Evolutionary conservation across 1,139 yeast species (phyloP), one percentile per base, ranked within the genome.

Genomic region (Candida sp.): DNA sequence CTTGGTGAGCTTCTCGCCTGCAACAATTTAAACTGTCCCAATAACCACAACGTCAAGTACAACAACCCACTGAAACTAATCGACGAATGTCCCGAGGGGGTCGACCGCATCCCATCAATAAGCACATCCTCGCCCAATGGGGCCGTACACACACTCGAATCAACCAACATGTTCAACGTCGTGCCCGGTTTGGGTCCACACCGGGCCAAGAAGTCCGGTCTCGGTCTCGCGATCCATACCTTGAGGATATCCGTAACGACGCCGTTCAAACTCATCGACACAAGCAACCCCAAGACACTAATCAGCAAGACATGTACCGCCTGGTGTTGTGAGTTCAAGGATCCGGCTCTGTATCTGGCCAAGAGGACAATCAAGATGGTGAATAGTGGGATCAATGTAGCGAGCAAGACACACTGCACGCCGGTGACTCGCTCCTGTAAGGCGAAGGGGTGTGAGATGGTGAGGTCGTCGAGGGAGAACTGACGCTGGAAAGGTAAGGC

Each of bases 31-130:
- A 80, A 71, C 62, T 86, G 90, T 6, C 87, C 88, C 43, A 76
- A 65, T 17, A 87, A 58, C 90, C 92, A 89, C 49, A 88, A 66
- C 0, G 86, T 67, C 38, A 85, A 67, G 63, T 77, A 88, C n/a
- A 81, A 79, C 51, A 88, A 72, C 1, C 90, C 86, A 1, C 89
- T 72, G 66, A 89, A 90, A 31, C 90, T 77, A 54, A 84, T 72
- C 8, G 91, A 83, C 1, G 93, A 80, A 63, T 90, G 96, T 8
- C 96, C 96, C 1, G 92, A 85, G 0, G 96, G 96, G 0, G 93
- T 86, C 6, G 92, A 84, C 62, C 90, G 81, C 73, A 87, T 78
- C 0, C 96, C 96, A 60, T 90, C 96, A 33, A 68, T 56, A 25
- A 88, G 63, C 9, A 84, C 79, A n/a, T 73, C 80, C 17, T 68